phyloP scores from a whole-genome alignment of 2,329 filamentous ascomycete species.

The Colletotrichum tropicicola region DNA sequence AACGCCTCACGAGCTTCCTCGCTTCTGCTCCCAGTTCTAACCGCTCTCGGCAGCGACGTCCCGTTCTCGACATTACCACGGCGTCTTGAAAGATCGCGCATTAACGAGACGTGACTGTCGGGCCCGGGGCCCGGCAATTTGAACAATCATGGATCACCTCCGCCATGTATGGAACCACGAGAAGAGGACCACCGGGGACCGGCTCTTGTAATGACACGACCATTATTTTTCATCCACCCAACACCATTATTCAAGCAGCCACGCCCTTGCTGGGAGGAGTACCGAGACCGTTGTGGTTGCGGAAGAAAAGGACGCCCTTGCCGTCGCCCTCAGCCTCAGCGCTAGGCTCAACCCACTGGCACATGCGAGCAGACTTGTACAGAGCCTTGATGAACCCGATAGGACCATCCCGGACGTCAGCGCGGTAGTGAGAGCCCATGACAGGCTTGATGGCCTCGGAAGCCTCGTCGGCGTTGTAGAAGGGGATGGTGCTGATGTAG shows the following conservation, averaged over 20 bases:
- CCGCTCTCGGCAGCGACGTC: not conserved
- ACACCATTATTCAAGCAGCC: not conserved
- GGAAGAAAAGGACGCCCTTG: conserved; percentile 91
- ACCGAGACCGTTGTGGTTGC: conserved; percentile 91
- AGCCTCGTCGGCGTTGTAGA: conserved; percentile 72
- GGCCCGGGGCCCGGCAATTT: not conserved
- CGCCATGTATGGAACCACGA: not conserved
- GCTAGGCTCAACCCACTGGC: conserved; percentile 97
- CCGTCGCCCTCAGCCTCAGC: conserved; percentile 81
- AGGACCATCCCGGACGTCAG: conserved; percentile 79
- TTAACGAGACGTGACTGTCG: not conserved
- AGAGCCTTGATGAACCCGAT: conserved; percentile 86
- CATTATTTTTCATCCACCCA: not conserved
- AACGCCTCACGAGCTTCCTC: conserved; percentile 17
- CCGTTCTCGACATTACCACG: conserved; percentile 1
- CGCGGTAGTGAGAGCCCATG: conserved; percentile 95
- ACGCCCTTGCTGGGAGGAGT: conserved; percentile 43
- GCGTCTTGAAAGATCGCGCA: conserved; percentile 1
- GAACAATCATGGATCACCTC: not conserved
- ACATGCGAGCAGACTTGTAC: conserved; percentile 83
- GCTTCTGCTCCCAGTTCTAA: not conserved
- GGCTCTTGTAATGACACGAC: conserved; percentile 3
- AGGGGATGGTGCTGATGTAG: conserved; percentile 95
- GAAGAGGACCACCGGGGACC: conserved; percentile 11
- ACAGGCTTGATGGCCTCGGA: conserved; percentile 74